Percentiles rank a stretch among this genome's conserved stretches.
Conservation (phyloP, 1,284 basidiomycete species). For the Naganishia liquefaciens region DNA sequence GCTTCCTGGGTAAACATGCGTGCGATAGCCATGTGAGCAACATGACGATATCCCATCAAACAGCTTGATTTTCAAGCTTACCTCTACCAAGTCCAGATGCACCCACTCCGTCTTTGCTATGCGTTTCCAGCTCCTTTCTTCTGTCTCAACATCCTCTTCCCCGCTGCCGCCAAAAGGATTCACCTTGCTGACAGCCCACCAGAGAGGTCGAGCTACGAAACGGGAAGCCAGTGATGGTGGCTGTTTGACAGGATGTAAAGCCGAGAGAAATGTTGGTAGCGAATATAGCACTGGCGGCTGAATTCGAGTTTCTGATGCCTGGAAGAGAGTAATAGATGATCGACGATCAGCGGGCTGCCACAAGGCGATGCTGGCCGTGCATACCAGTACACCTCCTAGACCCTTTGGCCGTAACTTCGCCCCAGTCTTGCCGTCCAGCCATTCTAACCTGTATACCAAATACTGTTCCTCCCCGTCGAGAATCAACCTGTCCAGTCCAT, state of each 20-base stretch:
- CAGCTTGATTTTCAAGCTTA: constrained; percentile 28
- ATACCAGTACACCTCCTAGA: constrained; percentile 75
- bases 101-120: constrained; percentile 30
- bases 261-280: constrained; percentile 62
- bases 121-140: constrained; percentile 66
- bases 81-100: constrained; percentile 41
- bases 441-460: constrained; percentile 64
- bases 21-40: neutral
- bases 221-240: constrained; percentile 69
- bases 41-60: neutral
- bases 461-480: constrained; percentile 62
- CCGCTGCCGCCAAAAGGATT: constrained; percentile 65
- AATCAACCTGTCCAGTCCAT: constrained; percentile 60
- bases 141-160: constrained; percentile 59
- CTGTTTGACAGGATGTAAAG: constrained; percentile 66
- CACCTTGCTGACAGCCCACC: constrained; percentile 79
- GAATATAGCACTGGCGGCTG: constrained; percentile 56
- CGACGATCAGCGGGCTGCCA: constrained; percentile 26
- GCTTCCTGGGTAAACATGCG: constrained; percentile 56
- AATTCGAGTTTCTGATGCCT: constrained; percentile 34
- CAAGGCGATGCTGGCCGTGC: constrained; percentile 42
- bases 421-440: constrained; percentile 63
- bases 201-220: constrained; percentile 74
- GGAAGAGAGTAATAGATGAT: neutral
- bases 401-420: constrained; percentile 67